Percentiles rank a stretch among this genome's conserved stretches.
These are phyloP conservation scores for Plasmodium knowlesi DNA, from an alignment of 169 alveolate species.

Conservation along the genomic window DNA sequence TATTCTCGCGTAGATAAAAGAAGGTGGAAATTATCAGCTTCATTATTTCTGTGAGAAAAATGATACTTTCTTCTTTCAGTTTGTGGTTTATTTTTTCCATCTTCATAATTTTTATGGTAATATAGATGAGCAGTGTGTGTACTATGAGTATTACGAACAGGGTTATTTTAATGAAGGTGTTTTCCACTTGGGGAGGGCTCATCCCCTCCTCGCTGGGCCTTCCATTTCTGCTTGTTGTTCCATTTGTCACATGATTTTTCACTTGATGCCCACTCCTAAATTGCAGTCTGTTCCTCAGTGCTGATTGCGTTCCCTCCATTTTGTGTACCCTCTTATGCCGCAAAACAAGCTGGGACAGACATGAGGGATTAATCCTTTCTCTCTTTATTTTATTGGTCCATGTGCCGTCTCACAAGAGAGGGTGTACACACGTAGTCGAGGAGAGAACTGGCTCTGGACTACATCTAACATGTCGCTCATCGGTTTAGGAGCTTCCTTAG, in stretches of 20 bases:
- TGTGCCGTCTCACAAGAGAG: background rate
- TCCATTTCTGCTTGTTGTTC: background rate
- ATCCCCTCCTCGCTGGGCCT: background rate
- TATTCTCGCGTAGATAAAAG: slow-evolving; percentile 22
- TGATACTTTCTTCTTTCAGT: slow-evolving; percentile 32
- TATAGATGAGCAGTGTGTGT: slow-evolving; percentile 15
- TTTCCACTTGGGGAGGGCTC: background rate
- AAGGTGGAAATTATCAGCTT: background rate
- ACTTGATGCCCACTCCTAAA: background rate
- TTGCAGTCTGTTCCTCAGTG: background rate
- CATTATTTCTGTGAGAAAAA: slow-evolving; percentile 45
- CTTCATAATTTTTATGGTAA: slow-evolving; percentile 28
- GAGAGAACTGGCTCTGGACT: background rate
- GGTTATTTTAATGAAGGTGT: background rate
- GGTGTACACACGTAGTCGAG: background rate
- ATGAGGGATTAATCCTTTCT: background rate
- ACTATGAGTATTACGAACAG: slow-evolving; percentile 8
- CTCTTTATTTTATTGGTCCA: background rate
- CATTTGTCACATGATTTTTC: background rate
- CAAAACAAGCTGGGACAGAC: background rate
- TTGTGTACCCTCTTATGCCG: background rate
- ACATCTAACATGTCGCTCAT: background rate
- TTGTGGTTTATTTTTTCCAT: slow-evolving; percentile 24
- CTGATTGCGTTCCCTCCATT: background rate
- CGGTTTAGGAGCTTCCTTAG: background rate